A percentile compares a stretch with the other conserved stretches of the same genome.
Conservation (phyloP, 1,284 basidiomycete species). For the Ceratobasidium sp. region DNA sequence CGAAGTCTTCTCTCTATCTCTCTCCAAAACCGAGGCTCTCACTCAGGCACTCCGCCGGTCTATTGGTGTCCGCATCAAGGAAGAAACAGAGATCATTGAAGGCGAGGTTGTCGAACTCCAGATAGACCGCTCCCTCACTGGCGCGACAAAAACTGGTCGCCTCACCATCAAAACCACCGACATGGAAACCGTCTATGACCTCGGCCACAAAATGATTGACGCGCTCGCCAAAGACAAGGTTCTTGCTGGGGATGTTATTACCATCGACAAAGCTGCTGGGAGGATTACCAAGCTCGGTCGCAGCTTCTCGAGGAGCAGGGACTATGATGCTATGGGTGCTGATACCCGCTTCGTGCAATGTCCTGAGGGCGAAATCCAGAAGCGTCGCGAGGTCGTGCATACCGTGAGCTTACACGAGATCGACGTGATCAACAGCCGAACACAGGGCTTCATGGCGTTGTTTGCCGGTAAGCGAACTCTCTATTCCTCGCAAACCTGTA, state of each 20-base stretch:
- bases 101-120: slow-evolving; percentile 99
- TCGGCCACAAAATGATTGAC: slow-evolving; percentile 99
- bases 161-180: slow-evolving; percentile 98
- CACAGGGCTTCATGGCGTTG: slow-evolving; percentile 82
- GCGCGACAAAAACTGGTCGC: slow-evolving; percentile 97
- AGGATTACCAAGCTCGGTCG: slow-evolving; percentile 96
- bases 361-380: slow-evolving; percentile 97
- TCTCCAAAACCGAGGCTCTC: slow-evolving; percentile 98
- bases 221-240: slow-evolving; percentile 97
- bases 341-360: slow-evolving; percentile 98
- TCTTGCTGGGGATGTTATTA: slow-evolving; percentile 93
- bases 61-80: slow-evolving; percentile 95
- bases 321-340: slow-evolving; percentile 99
- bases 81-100: slow-evolving; percentile 97
- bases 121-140: slow-evolving; percentile 96
- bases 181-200: slow-evolving; percentile 99
- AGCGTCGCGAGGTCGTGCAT: slow-evolving; percentile 95
- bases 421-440: slow-evolving; percentile 98
- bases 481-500: slow-evolving; percentile 73
- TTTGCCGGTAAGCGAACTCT: slow-evolving; percentile 59
- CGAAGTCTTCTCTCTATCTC: slow-evolving; percentile 96
- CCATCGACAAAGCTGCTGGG: slow-evolving; percentile 98
- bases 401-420: slow-evolving; percentile 98
- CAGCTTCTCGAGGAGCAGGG: slow-evolving; percentile 94
- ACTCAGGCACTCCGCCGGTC: slow-evolving; percentile 96